Conservation (phyloP, 2,329 filamentous ascomycete species). For the Rutstroemia sp. region DNA sequence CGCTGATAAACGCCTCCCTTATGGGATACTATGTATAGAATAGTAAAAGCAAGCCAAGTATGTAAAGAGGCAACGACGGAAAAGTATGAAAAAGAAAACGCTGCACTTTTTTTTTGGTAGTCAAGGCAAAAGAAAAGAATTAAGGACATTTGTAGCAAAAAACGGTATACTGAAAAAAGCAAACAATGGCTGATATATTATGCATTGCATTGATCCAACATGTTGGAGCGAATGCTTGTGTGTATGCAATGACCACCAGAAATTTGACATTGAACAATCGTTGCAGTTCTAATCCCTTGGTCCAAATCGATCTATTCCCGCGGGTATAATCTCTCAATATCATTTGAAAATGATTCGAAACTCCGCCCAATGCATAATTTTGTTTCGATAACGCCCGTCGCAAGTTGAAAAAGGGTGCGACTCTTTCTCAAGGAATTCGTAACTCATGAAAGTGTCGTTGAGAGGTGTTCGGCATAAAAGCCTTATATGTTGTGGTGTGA, state of each 20-base stretch:
- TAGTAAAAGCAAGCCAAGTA: neutral
- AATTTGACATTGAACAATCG: neutral
- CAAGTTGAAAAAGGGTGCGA: neutral
- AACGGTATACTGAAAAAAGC: too few species aligned
- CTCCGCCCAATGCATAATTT: slow-evolving; percentile 27
- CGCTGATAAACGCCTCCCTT: neutral
- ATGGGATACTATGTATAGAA: neutral
- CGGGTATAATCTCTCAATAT: slow-evolving; percentile 25
- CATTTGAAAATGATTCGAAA: slow-evolving; percentile 18
- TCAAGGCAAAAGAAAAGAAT: too few species aligned
- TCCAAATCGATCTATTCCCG: slow-evolving; percentile 24
- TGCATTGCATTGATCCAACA: too few species aligned
- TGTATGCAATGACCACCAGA: neutral
- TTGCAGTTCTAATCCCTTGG: too few species aligned
- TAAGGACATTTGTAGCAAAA: too few species aligned
- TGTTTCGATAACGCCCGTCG: slow-evolving; percentile 4
- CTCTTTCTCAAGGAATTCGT: neutral
- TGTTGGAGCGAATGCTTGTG: neutral
- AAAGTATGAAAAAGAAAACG: neutral
- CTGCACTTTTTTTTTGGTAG: neutral
- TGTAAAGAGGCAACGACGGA: neutral
- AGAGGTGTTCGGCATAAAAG: slow-evolving; percentile 5
- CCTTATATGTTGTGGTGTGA: slow-evolving; percentile 1
- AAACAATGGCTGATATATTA: too few species aligned
- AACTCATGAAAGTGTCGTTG: neutral